phyloP scores from a whole-genome alignment of 345 rosid genomes.

The Pugionium dolabratum region DNA sequence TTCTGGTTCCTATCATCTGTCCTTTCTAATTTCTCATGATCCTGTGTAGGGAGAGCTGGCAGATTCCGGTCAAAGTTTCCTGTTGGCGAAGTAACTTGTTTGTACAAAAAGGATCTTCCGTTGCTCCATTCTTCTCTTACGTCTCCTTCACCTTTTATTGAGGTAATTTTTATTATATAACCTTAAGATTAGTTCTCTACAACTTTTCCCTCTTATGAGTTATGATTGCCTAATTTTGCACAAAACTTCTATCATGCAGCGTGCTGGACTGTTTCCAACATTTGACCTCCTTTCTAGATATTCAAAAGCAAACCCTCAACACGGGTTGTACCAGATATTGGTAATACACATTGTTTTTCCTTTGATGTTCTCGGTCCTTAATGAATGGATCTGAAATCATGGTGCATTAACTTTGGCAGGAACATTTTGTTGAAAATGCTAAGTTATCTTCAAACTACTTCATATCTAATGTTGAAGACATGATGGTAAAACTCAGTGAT shows the following conservation, averaged over 20 bases:
- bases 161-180: constrained; percentile 48
- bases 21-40: constrained; percentile 19
- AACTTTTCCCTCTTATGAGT: constrained; percentile 21
- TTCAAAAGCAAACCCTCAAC: constrained; percentile 64
- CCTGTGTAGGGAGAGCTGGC: constrained; percentile 79
- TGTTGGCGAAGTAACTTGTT: constrained; percentile 91
- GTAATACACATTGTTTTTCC: constrained; percentile 37
- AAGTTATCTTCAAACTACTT: constrained; percentile 82
- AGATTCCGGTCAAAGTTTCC: constrained; percentile 87
- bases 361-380: not conserved
- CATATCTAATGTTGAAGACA: constrained; percentile 71
- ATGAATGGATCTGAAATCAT: constrained; percentile 25
- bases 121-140: constrained; percentile 72
- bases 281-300: constrained; percentile 75
- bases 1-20: not conserved
- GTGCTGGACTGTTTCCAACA: constrained; percentile 82
- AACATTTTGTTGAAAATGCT: constrained; percentile 78
- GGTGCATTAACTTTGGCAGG: constrained; percentile 49
- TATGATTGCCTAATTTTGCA: constrained; percentile 31
- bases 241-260: constrained; percentile 49
- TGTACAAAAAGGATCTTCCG: constrained; percentile 59
- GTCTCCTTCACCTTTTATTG: constrained; percentile 68
- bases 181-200: constrained; percentile 18
- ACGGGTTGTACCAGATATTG: constrained; percentile 63
- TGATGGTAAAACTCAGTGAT: constrained; percentile 53